These are phyloP conservation scores for Laguncularia racemosa DNA, from an alignment of 345 rosid species.

Conservation along the genomic window DNA sequence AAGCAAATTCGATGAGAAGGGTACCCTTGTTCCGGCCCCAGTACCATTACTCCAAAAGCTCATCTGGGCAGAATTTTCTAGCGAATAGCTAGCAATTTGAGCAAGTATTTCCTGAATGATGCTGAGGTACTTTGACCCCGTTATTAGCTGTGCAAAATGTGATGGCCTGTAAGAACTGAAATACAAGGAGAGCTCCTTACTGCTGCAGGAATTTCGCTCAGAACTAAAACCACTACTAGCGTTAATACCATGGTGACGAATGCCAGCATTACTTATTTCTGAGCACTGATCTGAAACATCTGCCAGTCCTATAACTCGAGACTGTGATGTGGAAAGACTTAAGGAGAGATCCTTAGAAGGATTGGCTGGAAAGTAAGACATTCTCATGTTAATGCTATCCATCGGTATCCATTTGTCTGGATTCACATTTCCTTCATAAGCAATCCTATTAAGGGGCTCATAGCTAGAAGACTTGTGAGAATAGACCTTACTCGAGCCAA, in stretches of 20 bases:
- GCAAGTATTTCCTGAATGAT: conserved; percentile 81
- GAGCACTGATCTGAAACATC: conserved; percentile 52
- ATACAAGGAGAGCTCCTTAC: conserved; percentile 46
- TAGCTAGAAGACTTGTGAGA: conserved; percentile 25
- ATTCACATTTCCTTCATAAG: conserved; percentile 16
- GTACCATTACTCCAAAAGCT: conserved; percentile 21
- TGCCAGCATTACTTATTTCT: conserved; percentile 29
- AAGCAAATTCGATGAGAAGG: conserved; percentile 17
- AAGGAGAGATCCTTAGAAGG: conserved; percentile 56
- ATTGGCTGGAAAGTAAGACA: conserved; percentile 20
- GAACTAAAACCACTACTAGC: conserved; percentile 31
- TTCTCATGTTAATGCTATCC: conserved; percentile 22
- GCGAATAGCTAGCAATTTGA: conserved; percentile 67
- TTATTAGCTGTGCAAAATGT: conserved; percentile 34
- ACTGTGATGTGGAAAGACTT: conserved; percentile 60
- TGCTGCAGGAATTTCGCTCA: conserved; percentile 47
- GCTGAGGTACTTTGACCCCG: conserved; percentile 62
- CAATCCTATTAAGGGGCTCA: neutral
- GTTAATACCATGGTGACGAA: conserved; percentile 22
- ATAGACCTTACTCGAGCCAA: conserved; percentile 23
- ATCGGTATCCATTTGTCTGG: conserved; percentile 37
- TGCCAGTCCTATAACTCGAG: conserved; percentile 19
- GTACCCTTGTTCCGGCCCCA: conserved; percentile 14
- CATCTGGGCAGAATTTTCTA: conserved; percentile 40
- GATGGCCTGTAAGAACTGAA: conserved; percentile 24